Base-by-base conservation (phyloP, 1,284 basidiomycete species). In the Cryptococcus floricola region DNA sequence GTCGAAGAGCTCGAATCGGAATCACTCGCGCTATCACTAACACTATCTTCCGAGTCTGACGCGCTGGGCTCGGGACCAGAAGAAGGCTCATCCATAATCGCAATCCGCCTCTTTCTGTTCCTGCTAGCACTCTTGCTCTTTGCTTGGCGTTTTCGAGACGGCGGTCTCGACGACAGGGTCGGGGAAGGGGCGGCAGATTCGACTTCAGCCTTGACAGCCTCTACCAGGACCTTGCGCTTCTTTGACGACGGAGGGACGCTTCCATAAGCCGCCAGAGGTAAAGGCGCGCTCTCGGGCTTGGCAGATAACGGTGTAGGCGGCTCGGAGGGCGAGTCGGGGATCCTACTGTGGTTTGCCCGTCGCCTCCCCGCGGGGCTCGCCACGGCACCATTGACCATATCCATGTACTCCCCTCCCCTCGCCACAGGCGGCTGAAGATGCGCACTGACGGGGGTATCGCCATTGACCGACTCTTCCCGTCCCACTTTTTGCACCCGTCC, bases 1-100 rank as follows among this genome's bases (percentile, higher is more conserved):
- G 31, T 34, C 80, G 2, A 50, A 39, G 31, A 34, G 14, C 28
- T 50, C 37, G 91, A 88, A 53, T 50, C 48, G 10, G 48, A 50
- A 18, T 50, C 48, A 38, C 48, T 50, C 38, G n/a, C 34, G 38
- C 48, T 50, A 23, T 50, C 48, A 39, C 37, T 38, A 1, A 13
- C 50, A 13, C 39, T 42, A 28, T 51, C 50, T 4, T 34, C 31
- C 10, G 31, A 34, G 10, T 34, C 31, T 10, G 31, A 34, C 10
- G 31, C 31, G 31, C 31, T 34, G 7, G 31, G 31, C 10, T 34
- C 31, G 31, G 31, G 5, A 6, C 7, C 31, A 34, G 31, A 34
- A 10, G 31, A 34, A 10, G 31, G 6, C 10, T 31, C 31, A 7
- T 31, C 31, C 4, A 34, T 10, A 5, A 34, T 6, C 31, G 6